Conservation (phyloP, 1,284 basidiomycete genomes). For the Tilletia setariae region DNA sequence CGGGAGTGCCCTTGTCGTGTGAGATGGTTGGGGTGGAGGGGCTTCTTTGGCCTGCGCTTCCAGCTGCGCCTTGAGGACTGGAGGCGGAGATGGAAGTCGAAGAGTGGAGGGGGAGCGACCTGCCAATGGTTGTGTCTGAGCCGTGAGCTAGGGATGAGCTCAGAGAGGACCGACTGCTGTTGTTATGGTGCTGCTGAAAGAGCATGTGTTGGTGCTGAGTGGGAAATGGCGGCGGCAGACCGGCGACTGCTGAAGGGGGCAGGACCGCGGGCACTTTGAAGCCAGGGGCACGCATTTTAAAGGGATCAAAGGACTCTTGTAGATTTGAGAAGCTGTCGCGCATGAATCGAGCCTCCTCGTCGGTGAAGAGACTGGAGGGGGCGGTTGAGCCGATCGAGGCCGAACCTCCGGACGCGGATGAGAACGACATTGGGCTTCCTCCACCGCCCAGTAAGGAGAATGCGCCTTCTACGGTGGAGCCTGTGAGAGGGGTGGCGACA, state of each 20-base stretch:
- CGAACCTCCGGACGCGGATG: background rate
- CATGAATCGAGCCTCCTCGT: slow-evolving; percentile 44
- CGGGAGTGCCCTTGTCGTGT: background rate
- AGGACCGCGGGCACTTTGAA: slow-evolving; percentile 43
- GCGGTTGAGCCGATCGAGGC: background rate
- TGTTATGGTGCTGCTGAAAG: slow-evolving; percentile 7
- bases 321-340: slow-evolving; percentile 33
- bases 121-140: slow-evolving; percentile 5
- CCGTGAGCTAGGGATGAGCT: background rate
- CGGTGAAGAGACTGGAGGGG: slow-evolving; percentile 34
- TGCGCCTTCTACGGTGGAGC: too few relatives aligned
- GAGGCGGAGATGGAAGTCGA: background rate
- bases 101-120: background rate
- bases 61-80: background rate
- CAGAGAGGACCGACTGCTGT: slow-evolving; percentile 2
- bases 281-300: slow-evolving; percentile 41
- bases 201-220: background rate
- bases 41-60: background rate
- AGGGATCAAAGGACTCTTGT: slow-evolving; percentile 43
- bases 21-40: background rate
- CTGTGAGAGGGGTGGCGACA: background rate
- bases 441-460: background rate
- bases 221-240: background rate
- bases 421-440: slow-evolving; percentile 9
- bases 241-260: slow-evolving; percentile 33